These are phyloP conservation scores for Simplicillium sp. DNA, from an alignment of 2,329 filamentous ascomycete species.

Conservation along the genomic window DNA sequence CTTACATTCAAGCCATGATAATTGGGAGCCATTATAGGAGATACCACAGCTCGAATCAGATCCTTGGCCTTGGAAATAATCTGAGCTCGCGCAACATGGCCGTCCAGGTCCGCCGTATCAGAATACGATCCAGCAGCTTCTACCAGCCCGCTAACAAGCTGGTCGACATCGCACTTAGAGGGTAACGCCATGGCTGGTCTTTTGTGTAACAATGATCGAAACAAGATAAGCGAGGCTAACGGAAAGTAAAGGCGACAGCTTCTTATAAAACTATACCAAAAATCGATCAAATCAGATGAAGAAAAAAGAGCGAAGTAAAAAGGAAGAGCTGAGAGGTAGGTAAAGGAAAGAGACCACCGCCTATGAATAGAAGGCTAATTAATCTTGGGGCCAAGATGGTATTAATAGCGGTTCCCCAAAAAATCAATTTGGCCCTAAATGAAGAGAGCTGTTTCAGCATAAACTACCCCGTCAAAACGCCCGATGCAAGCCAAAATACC, in stretches of 20 bases:
- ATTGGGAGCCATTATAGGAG: slow-evolving; percentile 19
- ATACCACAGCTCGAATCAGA: slow-evolving; percentile 15
- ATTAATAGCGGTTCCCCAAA: no score
- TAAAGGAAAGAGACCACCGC: no score
- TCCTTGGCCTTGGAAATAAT: slow-evolving; percentile 16
- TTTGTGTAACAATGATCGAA: not conserved
- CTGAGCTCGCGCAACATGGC: slow-evolving; percentile 15
- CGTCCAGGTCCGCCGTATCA: slow-evolving; percentile 13
- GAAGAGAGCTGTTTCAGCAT: not conserved
- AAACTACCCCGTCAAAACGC: no score
- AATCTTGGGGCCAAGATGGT: no score
- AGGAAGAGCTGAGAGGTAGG: no score
- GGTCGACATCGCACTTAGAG: slow-evolving; percentile 11
- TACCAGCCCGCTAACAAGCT: slow-evolving; percentile 10
- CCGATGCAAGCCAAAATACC: no score
- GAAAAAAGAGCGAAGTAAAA: not conserved
- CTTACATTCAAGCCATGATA: slow-evolving; percentile 21
- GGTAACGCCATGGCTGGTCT: slow-evolving; percentile 9
- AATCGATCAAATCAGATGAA: not conserved
- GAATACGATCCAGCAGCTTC: slow-evolving; percentile 13
- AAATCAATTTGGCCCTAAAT: no score
- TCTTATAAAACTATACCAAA: no score
- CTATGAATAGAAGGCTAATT: no score
- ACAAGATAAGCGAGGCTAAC: no score
- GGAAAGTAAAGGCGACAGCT: no score